Evolutionary conservation across 345 rosid species (phyloP), one percentile per base, ranked within the genome.

Genomic region (Hirschfeldia incana): DNA sequence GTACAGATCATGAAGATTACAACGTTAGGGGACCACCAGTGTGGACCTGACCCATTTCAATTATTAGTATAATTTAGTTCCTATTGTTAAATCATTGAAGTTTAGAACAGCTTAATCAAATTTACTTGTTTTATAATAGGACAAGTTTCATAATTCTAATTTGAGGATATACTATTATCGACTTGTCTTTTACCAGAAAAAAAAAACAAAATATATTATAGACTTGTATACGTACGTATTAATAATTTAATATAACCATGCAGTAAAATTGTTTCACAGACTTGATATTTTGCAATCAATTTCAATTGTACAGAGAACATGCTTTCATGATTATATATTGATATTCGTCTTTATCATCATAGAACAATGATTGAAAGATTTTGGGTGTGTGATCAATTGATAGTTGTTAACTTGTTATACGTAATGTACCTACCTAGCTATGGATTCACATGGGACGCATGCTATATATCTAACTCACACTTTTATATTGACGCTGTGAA

Each of bases 1-100:
- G 78, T 79, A 74, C 78, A 68, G 29, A 62, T 68, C 75, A 68
- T 68, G 29, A 69, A 2, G 46, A 62, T 53, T 53, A 55, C 72
- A 51, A 63, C 55, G 42, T 26, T 16, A 2, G 11, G 67, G 77
- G 64, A 61, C 59, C 69, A 21, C 21, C 60, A 13, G 3, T 10
- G 46, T 39, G 46, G 46, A 39, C 46, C 46, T 1, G 57, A 61
- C 49, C 69, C 60, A 13, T 55, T 51, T 60, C 67, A 21, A 69
- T 75, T 51, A 57, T 37, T 73, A 4, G 21, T 10, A 4, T 4
- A 51, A 4, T 17, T 15, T n/a, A 46, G 21, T n/a, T 6, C 7
- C 21, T 51, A 1, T 51, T 39, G 58, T 5, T 51, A 1, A 51
- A 51, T 51, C 15, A 51, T 51, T 51, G 3, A 16, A 39, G 46